Percentiles rank a stretch among this genome's conserved stretches.
phyloP scores from a whole-genome alignment of 495 filamentous ascomycete species.

The Xylaria scruposa region DNA sequence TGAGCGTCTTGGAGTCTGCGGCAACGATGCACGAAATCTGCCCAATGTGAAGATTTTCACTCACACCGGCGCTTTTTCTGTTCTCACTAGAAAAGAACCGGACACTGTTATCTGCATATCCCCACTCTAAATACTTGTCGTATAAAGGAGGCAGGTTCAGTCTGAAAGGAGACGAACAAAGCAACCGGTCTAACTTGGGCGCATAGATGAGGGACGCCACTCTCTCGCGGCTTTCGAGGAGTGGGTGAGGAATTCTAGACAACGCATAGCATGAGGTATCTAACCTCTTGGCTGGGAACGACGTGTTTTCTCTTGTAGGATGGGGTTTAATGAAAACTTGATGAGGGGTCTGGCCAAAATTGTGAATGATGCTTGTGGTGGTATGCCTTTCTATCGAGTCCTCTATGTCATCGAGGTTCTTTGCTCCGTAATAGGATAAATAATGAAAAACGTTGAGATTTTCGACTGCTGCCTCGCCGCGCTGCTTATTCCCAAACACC shows the following conservation, averaged over 20 bases:
- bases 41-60: slow-evolving; percentile 90
- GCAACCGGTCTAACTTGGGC: slow-evolving; percentile 77
- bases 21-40: slow-evolving; percentile 83
- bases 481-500: slow-evolving; percentile 93
- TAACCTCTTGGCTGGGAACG: slow-evolving; percentile 67
- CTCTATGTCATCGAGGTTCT: slow-evolving; percentile 88
- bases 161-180: slow-evolving; percentile 82
- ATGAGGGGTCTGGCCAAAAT: slow-evolving; percentile 96
- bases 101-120: slow-evolving; percentile 89
- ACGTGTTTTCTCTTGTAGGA: slow-evolving; percentile 69
- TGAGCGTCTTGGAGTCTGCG: slow-evolving; percentile 85
- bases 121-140: slow-evolving; percentile 96
- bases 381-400: slow-evolving; percentile 84
- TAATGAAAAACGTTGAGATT: slow-evolving; percentile 95
- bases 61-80: slow-evolving; percentile 73
- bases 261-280: slow-evolving; percentile 81
- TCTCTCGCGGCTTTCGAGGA: slow-evolving; percentile 81
- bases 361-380: slow-evolving; percentile 95
- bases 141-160: slow-evolving; percentile 86
- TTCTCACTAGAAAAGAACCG: slow-evolving; percentile 86
- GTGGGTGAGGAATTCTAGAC: slow-evolving; percentile 78
- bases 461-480: slow-evolving; percentile 90
- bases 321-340: slow-evolving; percentile 89
- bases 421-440: slow-evolving; percentile 91
- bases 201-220: slow-evolving; percentile 82